Conservation (phyloP, 176 grass and related monocot genomes). For the Bolboschoenus planiculmis region DNA sequence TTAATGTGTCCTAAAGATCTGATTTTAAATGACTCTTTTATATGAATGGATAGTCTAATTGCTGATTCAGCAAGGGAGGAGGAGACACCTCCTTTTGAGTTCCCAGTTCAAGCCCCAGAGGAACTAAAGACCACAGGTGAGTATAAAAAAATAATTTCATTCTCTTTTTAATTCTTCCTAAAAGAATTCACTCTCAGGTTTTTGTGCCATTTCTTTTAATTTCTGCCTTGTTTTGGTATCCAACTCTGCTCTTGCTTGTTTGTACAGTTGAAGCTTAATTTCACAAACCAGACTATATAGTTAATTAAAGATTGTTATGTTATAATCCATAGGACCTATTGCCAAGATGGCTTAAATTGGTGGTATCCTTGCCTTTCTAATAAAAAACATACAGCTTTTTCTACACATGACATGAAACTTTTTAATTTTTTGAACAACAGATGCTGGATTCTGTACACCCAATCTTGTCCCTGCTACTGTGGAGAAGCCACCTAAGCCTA, state of each 20-base stretch:
- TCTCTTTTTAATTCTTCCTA: not conserved
- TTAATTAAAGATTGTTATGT: not conserved
- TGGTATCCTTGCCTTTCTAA: not conserved
- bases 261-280: not conserved
- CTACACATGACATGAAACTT: not conserved
- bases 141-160: not conserved
- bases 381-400: not conserved
- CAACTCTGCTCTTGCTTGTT: not conserved
- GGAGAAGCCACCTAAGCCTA: not conserved
- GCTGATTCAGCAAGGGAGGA: not conserved
- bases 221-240: not conserved
- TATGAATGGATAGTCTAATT: slow-evolving; percentile 12
- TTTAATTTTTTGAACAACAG: slow-evolving; percentile 15
- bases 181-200: not conserved
- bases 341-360: not conserved
- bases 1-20: slow-evolving; percentile 4
- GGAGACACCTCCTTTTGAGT: slow-evolving; percentile 41
- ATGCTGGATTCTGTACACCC: slow-evolving; percentile 33
- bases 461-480: slow-evolving; percentile 20
- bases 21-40: not conserved
- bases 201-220: not conserved
- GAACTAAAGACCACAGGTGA: slow-evolving; percentile 15
- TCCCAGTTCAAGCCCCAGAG: slow-evolving; percentile 23
- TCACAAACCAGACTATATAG: not conserved
- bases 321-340: not conserved